Conservation (phyloP, 179 eudicot genomes). For the Patellifolia procumbens region DNA sequence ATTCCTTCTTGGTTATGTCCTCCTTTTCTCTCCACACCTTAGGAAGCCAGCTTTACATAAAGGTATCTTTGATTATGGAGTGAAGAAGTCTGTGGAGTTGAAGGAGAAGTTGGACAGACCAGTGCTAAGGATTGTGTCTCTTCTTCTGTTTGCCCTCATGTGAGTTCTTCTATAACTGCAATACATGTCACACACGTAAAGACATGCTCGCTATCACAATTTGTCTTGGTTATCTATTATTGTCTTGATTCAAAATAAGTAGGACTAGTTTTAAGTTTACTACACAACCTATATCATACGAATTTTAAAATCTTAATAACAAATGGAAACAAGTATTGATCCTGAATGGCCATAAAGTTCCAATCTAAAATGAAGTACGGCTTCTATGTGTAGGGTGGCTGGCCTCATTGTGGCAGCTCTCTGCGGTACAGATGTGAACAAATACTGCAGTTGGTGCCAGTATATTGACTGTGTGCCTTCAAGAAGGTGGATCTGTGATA, state of each 20-base stretch:
- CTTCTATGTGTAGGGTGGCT: slow-evolving; percentile 46
- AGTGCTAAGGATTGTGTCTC: slow-evolving; percentile 47
- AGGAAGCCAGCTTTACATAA: slow-evolving; percentile 44
- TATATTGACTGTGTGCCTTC: slow-evolving; percentile 72
- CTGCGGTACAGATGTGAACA: slow-evolving; percentile 42
- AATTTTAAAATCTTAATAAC: no score
- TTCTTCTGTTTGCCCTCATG: slow-evolving; percentile 56
- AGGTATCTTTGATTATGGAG: slow-evolving; percentile 66
- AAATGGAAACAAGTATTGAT: no score
- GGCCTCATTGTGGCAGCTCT: slow-evolving; percentile 44
- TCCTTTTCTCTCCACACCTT: slow-evolving; percentile 59
- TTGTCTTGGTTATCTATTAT: no score
- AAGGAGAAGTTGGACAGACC: slow-evolving; percentile 66
- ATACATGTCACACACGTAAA: background rate
- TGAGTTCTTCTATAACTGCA: slow-evolving; percentile 36
- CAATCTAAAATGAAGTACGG: background rate
- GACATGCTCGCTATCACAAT: no score
- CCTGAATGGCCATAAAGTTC: no score
- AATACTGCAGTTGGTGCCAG: slow-evolving; percentile 67
- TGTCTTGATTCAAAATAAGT: no score
- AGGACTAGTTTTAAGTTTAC: no score
- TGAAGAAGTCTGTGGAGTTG: slow-evolving; percentile 42
- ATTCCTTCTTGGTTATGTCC: slow-evolving; percentile 63
- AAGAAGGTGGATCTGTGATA: slow-evolving; percentile 64
- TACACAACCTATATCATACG: no score